These are phyloP conservation scores for Cyclotella baltica DNA, from an alignment of 108 stramenopile species.

Conservation along the genomic window DNA sequence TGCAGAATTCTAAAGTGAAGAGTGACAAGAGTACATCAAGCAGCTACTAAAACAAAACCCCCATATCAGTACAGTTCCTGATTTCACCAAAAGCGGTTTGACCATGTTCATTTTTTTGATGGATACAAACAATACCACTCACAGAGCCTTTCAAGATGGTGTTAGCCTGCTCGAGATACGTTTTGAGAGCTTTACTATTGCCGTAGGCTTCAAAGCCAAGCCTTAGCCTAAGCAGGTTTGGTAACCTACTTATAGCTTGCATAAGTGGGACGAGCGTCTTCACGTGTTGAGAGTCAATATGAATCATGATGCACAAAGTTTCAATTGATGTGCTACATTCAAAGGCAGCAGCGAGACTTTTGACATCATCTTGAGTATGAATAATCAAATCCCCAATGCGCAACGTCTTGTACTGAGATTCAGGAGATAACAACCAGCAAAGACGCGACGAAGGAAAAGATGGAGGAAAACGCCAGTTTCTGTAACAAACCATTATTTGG, in stretches of 20 bases:
- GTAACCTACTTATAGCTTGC: not conserved
- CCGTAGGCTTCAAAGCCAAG: slow-evolving; percentile 8
- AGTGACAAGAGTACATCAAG: no score
- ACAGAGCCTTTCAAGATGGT: not conserved
- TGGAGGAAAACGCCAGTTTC: no score
- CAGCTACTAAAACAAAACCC: not conserved
- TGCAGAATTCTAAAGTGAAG: no score
- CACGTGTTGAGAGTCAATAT: not conserved
- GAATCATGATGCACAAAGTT: slow-evolving; percentile 2
- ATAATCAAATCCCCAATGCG: not conserved
- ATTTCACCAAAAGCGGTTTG: not conserved
- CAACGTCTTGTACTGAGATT: not conserved
- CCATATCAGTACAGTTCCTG: not conserved
- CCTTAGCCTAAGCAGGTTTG: not conserved
- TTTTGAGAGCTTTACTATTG: not conserved
- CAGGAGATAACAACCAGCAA: not conserved
- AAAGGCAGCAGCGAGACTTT: not conserved
- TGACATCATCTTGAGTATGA: not conserved
- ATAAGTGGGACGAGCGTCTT: not conserved
- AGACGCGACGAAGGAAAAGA: not conserved
- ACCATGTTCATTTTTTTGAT: not conserved
- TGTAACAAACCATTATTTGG: slow-evolving; percentile 6
- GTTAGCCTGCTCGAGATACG: not conserved
- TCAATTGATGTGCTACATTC: not conserved
- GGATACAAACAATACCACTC: not conserved